Evolutionary conservation across 192 early-diverging fungal species (phyloP), one percentile per base, ranked within the genome.

Genomic region (Allomyces arbusculus): DNA sequence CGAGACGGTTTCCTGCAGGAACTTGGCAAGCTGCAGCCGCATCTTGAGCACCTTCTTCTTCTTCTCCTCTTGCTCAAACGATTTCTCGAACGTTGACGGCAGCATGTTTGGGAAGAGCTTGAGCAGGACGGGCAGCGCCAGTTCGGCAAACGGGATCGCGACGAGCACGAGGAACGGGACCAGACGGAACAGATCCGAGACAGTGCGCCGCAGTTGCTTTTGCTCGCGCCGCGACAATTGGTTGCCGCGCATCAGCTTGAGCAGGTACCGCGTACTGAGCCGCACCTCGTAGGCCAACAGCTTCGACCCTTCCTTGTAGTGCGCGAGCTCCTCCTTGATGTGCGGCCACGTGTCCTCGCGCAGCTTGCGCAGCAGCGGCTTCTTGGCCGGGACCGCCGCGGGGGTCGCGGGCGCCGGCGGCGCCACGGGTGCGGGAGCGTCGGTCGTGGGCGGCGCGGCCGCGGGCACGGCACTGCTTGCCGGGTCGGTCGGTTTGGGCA

Each of bases 51-150:
- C 78, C 81, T 92, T 94, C 70, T 81, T 84, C 70, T 87, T 88
- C 77, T 97, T 97, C 78, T 97, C 91, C 67, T 97, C 95, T 74
- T 89, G 78, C 7, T 85, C 82, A 65, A 79, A 78, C 74, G 82
- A 91, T 76, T 90, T 88, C 74, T 94, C 92, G 77, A 93, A 97
- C 6, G 95, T 97, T 65, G 85, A 88, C 11, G 95, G 95, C 44
- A 97, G 73, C 91, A 97, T 95, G 69, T 92, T 89, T 23, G 95
- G 95, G 84, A 95, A 97, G 61, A 97, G 75, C 73, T 89, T 87
- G 62, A 97, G 75, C 10, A 90, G 81, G 28, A 97, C 80, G 12
- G 95, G 95, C 44, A 97, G 75, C 61, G 91, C 77, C n/a, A 97
- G 79, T 77, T 97, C 95, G 71, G 91, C 85, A 74, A 97, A 97